These are phyloP conservation scores for Rhodamnia rubescens DNA, from an alignment of 345 rosid genomes.

Conservation along the genomic window DNA sequence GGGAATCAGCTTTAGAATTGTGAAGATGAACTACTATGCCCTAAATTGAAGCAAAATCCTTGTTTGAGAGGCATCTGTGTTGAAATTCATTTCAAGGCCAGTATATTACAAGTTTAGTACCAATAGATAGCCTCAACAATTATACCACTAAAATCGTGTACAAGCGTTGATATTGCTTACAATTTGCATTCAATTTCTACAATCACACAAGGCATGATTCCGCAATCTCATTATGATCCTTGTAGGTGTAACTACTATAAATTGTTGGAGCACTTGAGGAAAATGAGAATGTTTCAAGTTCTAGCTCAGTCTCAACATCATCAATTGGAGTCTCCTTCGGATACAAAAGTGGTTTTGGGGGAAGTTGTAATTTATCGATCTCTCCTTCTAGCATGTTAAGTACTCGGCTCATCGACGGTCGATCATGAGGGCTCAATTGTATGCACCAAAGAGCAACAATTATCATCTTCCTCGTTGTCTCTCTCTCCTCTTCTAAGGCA, in stretches of 20 bases:
- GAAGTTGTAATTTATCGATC: not conserved
- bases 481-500: not conserved
- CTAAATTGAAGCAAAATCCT: too few species aligned
- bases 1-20: too few species aligned
- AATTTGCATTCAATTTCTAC: not conserved
- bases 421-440: not conserved
- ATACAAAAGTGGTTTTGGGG: not conserved
- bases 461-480: not conserved
- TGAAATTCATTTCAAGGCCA: too few species aligned
- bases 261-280: not conserved
- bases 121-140: too few species aligned
- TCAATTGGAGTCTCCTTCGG: rapidly evolving
- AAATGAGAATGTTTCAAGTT: not conserved
- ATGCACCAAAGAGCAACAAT: not conserved
- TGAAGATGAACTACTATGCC: too few species aligned
- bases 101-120: too few species aligned
- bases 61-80: too few species aligned
- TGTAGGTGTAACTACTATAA: not conserved
- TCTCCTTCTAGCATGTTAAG: not conserved
- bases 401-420: not conserved
- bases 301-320: not conserved
- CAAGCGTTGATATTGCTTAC: too few species aligned
- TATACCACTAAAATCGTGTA: too few species aligned
- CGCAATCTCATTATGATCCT: not conserved
- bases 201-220: not conserved